Evolutionary conservation across 2,329 filamentous ascomycete genomes (phyloP), one percentile per base, ranked within the genome.

Genomic region (Knoxdaviesia proteae): DNA sequence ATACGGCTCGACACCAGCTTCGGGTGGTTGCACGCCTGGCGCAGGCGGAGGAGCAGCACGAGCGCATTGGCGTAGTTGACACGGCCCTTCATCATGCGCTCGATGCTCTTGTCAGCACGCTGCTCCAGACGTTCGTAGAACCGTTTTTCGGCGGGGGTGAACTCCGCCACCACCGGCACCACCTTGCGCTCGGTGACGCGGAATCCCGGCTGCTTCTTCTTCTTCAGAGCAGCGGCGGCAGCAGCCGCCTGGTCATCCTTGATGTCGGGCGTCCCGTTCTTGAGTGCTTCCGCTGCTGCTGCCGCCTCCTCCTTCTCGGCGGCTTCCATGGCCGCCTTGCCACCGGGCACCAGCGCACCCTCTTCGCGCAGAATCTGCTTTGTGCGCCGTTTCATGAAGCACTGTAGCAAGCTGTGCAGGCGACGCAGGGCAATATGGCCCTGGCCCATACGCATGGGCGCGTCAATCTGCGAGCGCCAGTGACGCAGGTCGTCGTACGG

Each of bases 381-480:
- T 6, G 87, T 96, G 37, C 90, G 77, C n/a, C 90, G 78, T 64
- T 96, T 94, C 90, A 98, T 98, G 62, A 94, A 94, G 44, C 86
- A 88, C 43, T 82, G 80, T 4, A 98, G 64, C 47, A 93, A 76
- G 44, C 80, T 76, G 50, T 94, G 86, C 33, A 98, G 65, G 38
- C 90, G 74, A 41, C 77, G 73, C 56, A 98, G 92, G 10, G 90
- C 88, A 45, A 96, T 71, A 43, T 87, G 82, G 7, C 88, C 90
- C 47, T 81, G 80, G 6, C 87, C 87, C 47, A 81, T 84, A 62
- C 88, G 93, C 71, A 98, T 74, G 0, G 90, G 90, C 38, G 71
- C 65, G 42, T 86, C 87, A 46, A 98, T 98, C 45, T 92, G 79
- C 10, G 87, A 80, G 50, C 88, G 87, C 88, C 90, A 98, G 46